phyloP scores from a whole-genome alignment of 2,329 filamentous ascomycete genomes.

The Xylaria sp. region DNA sequence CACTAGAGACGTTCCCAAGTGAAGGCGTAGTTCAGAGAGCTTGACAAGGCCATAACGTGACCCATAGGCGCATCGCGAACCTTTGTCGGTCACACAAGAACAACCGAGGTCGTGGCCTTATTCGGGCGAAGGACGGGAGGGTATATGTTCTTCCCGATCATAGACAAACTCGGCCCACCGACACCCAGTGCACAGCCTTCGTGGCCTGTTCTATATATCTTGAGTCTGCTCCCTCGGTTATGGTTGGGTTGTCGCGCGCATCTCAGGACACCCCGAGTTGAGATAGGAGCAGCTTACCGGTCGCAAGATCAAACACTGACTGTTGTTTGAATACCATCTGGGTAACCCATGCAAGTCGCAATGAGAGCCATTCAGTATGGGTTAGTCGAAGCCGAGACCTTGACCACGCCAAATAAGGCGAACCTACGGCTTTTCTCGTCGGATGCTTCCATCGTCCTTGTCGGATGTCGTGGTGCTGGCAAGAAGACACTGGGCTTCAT shows the following conservation, averaged over 20 bases:
- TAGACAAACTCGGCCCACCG: conserved; percentile 4
- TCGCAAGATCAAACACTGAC: not conserved
- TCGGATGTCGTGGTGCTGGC: conserved; percentile 76
- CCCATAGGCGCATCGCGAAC: not conserved
- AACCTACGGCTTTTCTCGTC: conserved; percentile 60
- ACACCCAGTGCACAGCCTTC: not conserved
- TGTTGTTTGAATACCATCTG: not conserved
- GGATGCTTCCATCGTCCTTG: conserved; percentile 74
- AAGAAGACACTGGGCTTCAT: conserved; percentile 79
- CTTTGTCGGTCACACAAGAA: conserved; percentile 24
- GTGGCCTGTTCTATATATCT: not conserved
- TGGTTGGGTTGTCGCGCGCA: conserved; percentile 5
- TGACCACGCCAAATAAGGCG: conserved; percentile 34
- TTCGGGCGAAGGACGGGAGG: conserved; percentile 9
- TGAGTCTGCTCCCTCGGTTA: not conserved
- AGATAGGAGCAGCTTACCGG: not conserved
- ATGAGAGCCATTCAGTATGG: conserved; percentile 42
- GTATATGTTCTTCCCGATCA: conserved; percentile 17
- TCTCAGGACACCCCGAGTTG: not conserved
- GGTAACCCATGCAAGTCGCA: conserved; percentile 15
- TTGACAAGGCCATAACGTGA: not conserved
- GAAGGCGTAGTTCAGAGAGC: conserved; percentile 21
- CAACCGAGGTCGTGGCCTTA: conserved; percentile 8
- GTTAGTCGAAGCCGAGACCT: conserved; percentile 28
- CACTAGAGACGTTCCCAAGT: not conserved